Evolutionary conservation across 2,329 filamentous ascomycete genomes (phyloP).

Genomic region (Stagonosporopsis vannaccii): DNA sequence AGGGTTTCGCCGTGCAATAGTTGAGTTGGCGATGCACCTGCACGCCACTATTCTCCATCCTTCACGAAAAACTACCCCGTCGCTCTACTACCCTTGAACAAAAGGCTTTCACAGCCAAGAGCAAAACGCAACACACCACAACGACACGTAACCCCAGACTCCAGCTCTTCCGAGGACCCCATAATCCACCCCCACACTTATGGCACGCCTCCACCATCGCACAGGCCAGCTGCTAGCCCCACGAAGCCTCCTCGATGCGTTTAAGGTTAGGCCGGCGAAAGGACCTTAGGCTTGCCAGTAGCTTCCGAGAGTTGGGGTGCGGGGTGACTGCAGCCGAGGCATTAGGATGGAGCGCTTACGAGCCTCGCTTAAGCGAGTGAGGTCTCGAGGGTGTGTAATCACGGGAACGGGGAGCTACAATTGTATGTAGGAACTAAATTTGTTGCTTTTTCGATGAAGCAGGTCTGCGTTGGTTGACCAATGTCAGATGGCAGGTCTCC

Average conservation of each 20-base stretch:
- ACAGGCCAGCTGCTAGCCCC: conserved; percentile 3
- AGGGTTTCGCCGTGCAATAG: neutral
- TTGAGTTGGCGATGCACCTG: neutral
- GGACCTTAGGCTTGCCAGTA: neutral
- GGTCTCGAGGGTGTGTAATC: no score
- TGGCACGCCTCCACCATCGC: neutral
- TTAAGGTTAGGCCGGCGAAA: neutral
- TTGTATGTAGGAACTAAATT: no score
- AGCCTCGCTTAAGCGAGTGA: neutral
- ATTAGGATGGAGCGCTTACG: neutral
- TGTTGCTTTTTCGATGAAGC: no score
- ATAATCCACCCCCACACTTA: neutral
- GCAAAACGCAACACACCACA: no score
- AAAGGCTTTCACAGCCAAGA: neutral
- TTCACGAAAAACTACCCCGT: no score
- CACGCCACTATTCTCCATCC: neutral
- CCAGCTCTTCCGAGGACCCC: neutral
- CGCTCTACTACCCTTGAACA: neutral
- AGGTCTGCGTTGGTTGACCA: no score
- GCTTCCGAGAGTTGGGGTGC: neutral
- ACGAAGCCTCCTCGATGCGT: neutral
- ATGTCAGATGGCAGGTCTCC: no score
- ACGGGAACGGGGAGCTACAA: no score
- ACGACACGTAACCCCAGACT: neutral
- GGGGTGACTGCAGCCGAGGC: conserved; percentile 8